Percentiles rank a stretch among this genome's conserved stretches.
Conservation (phyloP, 345 rosid genomes). For the Stellera chamaejasme region DNA sequence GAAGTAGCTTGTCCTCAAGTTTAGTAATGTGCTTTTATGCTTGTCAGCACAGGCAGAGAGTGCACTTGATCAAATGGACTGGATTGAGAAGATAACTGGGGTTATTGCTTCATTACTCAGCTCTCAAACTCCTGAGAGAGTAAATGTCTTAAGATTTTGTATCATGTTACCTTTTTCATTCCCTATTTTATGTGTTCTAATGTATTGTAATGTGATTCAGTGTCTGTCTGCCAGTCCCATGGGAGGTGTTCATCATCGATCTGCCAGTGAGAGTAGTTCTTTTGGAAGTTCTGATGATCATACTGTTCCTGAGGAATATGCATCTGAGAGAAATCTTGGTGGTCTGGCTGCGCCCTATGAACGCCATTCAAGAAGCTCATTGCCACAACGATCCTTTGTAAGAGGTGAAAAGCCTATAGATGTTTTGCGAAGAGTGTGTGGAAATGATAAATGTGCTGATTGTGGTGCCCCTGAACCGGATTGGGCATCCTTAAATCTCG, state of each 20-base stretch:
- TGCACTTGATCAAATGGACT: constrained; percentile 94
- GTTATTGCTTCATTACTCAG: constrained; percentile 98
- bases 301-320: constrained; percentile 61
- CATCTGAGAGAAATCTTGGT: constrained; percentile 57
- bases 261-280: constrained; percentile 97
- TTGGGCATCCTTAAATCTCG: constrained; percentile 98
- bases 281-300: constrained; percentile 94
- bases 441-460: constrained; percentile 98
- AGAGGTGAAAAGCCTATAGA: constrained; percentile 89
- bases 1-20: constrained; percentile 19
- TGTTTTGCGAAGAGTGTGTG: constrained; percentile 62
- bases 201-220: constrained; percentile 37
- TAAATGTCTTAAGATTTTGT: constrained; percentile 21
- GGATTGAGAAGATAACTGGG: constrained; percentile 98
- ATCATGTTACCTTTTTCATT: constrained; percentile 4
- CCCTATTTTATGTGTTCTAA: constrained; percentile 12
- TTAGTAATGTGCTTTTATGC: constrained; percentile 30
- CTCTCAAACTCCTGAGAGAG: constrained; percentile 93
- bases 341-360: constrained; percentile 43
- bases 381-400: constrained; percentile 55
- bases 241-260: constrained; percentile 92
- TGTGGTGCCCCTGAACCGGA: constrained; percentile 98
- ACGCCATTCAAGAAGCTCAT: constrained; percentile 53
- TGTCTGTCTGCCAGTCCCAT: constrained; percentile 65
- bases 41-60: constrained; percentile 99